These are phyloP conservation scores for Chrysochromulina tobinii DNA, from an alignment of 78 protist species.

Conservation along the genomic window DNA sequence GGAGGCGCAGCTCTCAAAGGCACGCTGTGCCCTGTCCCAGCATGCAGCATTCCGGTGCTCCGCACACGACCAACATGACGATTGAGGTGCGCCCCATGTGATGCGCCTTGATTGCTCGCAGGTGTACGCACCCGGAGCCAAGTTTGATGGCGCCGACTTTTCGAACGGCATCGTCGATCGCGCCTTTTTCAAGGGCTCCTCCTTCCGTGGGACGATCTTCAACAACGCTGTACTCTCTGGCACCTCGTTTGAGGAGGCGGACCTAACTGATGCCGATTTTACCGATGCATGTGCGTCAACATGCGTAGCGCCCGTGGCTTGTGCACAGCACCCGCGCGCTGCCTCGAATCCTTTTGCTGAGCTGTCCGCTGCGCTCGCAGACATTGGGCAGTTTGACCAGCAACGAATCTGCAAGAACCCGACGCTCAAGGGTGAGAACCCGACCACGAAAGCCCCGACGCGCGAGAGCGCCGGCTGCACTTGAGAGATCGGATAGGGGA, in stretches of 20 bases:
- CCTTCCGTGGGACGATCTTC: slow-evolving; percentile 16
- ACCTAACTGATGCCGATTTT: slow-evolving; percentile 24
- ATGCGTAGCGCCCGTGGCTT: too few species aligned
- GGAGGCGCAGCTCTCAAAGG: slow-evolving; percentile 45
- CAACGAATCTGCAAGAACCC: slow-evolving; percentile 43
- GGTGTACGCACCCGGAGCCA: slow-evolving; percentile 34
- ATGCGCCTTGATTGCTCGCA: background rate
- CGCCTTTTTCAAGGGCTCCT: slow-evolving; percentile 15
- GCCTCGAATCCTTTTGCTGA: background rate
- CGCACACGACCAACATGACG: background rate
- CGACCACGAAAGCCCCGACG: background rate
- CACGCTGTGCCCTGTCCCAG: background rate
- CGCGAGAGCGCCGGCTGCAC: background rate
- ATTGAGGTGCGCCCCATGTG: background rate
- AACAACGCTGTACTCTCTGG: slow-evolving; percentile 36
- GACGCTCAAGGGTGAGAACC: slow-evolving; percentile 33
- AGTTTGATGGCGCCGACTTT: slow-evolving; percentile 48
- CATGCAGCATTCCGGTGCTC: too few species aligned
- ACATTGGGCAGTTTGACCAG: slow-evolving; percentile 33
- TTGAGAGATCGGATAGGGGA: background rate
- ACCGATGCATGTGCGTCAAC: background rate
- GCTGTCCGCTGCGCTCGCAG: background rate
- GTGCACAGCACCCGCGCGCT: too few species aligned
- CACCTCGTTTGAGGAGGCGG: slow-evolving; percentile 8
- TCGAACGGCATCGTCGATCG: slow-evolving; percentile 43